Conservation (phyloP, 2,329 filamentous ascomycete genomes). For the Phyllosticta citribraziliensis region DNA sequence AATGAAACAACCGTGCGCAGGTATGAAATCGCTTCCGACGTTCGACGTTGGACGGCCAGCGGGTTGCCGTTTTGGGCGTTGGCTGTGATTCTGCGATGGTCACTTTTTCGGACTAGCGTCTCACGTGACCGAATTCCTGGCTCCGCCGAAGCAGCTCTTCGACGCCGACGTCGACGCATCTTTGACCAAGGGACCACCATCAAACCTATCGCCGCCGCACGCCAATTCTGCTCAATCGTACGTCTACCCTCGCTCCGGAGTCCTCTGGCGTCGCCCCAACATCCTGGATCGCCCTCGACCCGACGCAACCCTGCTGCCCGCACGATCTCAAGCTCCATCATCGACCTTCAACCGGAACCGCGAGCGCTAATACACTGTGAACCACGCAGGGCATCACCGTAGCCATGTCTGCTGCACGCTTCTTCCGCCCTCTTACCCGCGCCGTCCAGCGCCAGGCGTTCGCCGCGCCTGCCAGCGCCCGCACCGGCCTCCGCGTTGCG, state of each 20-base stretch:
- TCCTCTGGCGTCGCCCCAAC: background rate
- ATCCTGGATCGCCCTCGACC: background rate
- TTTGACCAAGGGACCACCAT: background rate
- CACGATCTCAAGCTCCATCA: background rate
- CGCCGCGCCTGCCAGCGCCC: constrained; percentile 13
- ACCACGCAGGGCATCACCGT: constrained; percentile 18
- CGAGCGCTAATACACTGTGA: constrained; percentile 12
- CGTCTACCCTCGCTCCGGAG: background rate
- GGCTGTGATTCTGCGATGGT: no score
- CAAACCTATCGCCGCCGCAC: constrained; percentile 3
- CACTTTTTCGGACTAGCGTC: background rate
- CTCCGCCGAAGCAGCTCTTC: background rate
- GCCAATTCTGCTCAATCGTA: constrained; percentile 10
- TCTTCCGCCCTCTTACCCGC: constrained; percentile 32
- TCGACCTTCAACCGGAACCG: constrained; percentile 2
- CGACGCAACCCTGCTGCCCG: background rate
- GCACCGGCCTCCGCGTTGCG: constrained; percentile 9
- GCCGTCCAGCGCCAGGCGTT: constrained; percentile 29
- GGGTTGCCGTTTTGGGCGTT: no score
- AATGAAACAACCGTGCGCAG: no score
- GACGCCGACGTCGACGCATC: background rate
- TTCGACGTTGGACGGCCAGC: no score
- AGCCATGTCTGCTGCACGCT: constrained; percentile 31
- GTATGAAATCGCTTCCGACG: no score
- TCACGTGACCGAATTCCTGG: background rate